Evolutionary conservation across 2,329 filamentous ascomycete species (phyloP).

Genomic region (Phoma sp.): DNA sequence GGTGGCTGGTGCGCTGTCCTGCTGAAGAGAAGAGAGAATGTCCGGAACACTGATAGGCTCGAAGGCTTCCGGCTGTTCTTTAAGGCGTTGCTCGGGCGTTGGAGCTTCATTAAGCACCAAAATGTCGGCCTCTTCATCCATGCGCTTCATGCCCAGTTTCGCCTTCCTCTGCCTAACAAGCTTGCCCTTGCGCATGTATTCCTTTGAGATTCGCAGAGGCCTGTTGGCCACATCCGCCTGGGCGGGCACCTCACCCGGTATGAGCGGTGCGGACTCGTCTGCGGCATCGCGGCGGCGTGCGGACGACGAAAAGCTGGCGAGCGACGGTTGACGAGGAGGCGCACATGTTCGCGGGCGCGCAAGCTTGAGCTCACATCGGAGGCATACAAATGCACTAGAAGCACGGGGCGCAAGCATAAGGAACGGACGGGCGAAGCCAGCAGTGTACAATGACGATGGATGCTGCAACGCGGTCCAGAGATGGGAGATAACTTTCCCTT

Average conservation of each 20-base stretch:
- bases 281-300: slow-evolving; percentile 31
- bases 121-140: slow-evolving; percentile 47
- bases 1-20: slow-evolving; percentile 29
- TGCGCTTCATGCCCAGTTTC: slow-evolving; percentile 38
- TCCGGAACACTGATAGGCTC: slow-evolving; percentile 27
- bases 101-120: slow-evolving; percentile 43
- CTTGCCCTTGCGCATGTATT: slow-evolving; percentile 29
- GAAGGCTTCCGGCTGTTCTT: slow-evolving; percentile 7
- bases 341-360: slow-evolving; percentile 29
- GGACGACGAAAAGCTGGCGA: slow-evolving; percentile 40
- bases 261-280: slow-evolving; percentile 19
- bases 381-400: slow-evolving; percentile 48
- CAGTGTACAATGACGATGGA: slow-evolving; percentile 11
- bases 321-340: slow-evolving; percentile 23
- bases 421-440: slow-evolving; percentile 17
- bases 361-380: slow-evolving; percentile 48
- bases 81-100: slow-evolving; percentile 8
- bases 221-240: neutral
- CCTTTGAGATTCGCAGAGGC: slow-evolving; percentile 1
- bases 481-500: slow-evolving; percentile 32
- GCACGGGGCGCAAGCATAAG: slow-evolving; percentile 48
- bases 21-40: slow-evolving; percentile 37
- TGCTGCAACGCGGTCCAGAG: neutral
- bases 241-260: neutral
- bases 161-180: slow-evolving; percentile 38